These are phyloP conservation scores for Helminthosporium solani DNA, from an alignment of 2,329 filamentous ascomycete species.

Conservation along the genomic window DNA sequence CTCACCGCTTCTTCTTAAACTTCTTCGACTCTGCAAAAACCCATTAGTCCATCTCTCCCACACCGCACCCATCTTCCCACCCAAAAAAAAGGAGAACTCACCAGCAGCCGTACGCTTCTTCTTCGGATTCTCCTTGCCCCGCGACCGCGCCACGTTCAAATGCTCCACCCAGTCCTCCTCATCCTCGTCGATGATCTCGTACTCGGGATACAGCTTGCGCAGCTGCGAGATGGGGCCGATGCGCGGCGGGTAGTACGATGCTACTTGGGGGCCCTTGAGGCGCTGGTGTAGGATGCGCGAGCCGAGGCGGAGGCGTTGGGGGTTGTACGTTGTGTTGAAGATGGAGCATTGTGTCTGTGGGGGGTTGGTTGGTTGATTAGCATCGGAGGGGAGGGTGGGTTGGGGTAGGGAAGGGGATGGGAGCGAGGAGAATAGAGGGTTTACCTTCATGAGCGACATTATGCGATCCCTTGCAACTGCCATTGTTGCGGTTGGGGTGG, in stretches of 20 bases:
- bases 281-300: slow-evolving; percentile 91
- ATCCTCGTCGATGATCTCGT: slow-evolving; percentile 70
- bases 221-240: slow-evolving; percentile 72
- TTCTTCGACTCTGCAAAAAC: slow-evolving; percentile 46
- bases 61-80: too few relatives aligned
- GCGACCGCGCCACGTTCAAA: slow-evolving; percentile 51
- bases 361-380: slow-evolving; percentile 6
- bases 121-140: slow-evolving; percentile 86
- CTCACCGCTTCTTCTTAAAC: slow-evolving; percentile 49
- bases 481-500: slow-evolving; percentile 41
- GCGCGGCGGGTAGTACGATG: slow-evolving; percentile 83
- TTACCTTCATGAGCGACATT: slow-evolving; percentile 76
- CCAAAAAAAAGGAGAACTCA: slow-evolving; percentile 43
- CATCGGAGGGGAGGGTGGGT: too few relatives aligned
- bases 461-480: slow-evolving; percentile 55
- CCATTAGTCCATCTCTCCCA: background rate
- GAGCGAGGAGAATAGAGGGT: too few relatives aligned
- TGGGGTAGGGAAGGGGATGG: too few relatives aligned
- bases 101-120: slow-evolving; percentile 71
- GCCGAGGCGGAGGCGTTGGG: slow-evolving; percentile 74
- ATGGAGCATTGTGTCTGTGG: slow-evolving; percentile 83
- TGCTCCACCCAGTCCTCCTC: slow-evolving; percentile 79
- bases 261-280: slow-evolving; percentile 77
- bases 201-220: slow-evolving; percentile 66
- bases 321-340: slow-evolving; percentile 91